Conservation (phyloP, 352 stramenopile genomes). For the Phytopythium aichiense region DNA sequence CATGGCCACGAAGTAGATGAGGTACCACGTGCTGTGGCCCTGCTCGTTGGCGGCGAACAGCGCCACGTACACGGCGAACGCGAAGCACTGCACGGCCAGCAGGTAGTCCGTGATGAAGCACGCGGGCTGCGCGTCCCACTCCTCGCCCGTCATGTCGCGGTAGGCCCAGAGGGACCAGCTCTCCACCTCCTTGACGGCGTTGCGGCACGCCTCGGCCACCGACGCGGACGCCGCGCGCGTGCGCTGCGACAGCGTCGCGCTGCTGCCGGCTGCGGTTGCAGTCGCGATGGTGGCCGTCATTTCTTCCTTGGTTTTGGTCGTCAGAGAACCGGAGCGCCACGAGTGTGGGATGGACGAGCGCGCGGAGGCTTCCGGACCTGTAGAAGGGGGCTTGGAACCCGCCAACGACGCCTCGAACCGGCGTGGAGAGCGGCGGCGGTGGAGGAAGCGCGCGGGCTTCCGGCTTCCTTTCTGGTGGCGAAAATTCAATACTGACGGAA, state of each 20-base stretch:
- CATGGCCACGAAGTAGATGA: conserved; percentile 86
- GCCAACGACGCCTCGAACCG: not conserved
- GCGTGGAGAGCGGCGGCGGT: not conserved
- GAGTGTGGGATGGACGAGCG: not conserved
- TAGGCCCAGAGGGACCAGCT: conserved; percentile 81
- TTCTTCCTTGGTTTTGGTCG: not conserved
- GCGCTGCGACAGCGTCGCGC: conserved; percentile 8
- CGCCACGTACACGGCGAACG: conserved; percentile 73
- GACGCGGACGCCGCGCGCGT: conserved; percentile 10
- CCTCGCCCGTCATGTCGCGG: conserved; percentile 63
- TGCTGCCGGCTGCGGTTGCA: not conserved
- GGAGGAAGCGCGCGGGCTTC: not conserved
- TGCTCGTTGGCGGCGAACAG: conserved; percentile 61
- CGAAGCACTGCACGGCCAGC: conserved; percentile 79
- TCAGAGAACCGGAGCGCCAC: not conserved
- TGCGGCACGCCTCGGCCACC: conserved; percentile 55
- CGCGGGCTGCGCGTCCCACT: conserved; percentile 83
- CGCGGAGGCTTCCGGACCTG: not conserved
- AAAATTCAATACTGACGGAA: conserved; percentile 1
- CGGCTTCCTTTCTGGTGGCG: not conserved
- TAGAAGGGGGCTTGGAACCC: not conserved
- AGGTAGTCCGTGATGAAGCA: conserved; percentile 89
- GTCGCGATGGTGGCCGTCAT: not conserved
- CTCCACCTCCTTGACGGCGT: conserved; percentile 67
- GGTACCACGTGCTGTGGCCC: conserved; percentile 59